Percentiles rank a stretch among this genome's conserved stretches.
Conservation (phyloP, 78 protist genomes). For the Guillardia theta region DNA sequence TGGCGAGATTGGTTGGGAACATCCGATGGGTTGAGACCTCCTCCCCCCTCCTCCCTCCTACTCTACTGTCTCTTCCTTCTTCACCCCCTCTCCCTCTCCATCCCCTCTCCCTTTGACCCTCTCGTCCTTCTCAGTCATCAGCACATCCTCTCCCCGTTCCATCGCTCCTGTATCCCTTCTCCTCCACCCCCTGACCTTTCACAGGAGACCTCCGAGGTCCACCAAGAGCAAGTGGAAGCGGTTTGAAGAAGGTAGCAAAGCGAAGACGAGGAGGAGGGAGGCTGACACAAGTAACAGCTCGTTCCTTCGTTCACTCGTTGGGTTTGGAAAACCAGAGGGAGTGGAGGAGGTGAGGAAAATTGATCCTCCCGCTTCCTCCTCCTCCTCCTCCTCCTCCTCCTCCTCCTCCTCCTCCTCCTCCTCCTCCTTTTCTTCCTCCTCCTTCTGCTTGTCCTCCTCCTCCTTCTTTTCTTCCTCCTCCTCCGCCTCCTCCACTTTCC, state of each 20-base stretch:
- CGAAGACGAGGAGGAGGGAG: too few species aligned
- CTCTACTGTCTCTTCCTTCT: background rate
- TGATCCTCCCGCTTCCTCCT: background rate
- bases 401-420: background rate
- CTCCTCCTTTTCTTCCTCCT: background rate
- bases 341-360: too few species aligned
- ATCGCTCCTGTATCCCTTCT: too few species aligned
- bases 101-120: background rate
- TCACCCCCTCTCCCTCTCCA: background rate
- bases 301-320: too few species aligned
- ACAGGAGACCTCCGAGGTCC: background rate
- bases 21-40: background rate
- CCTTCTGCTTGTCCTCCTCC: background rate
- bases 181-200: too few species aligned
- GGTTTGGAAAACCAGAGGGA: too few species aligned
- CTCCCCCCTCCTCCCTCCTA: background rate
- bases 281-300: too few species aligned
- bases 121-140: too few species aligned
- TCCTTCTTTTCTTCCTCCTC: background rate
- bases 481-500: background rate
- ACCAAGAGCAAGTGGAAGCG: background rate
- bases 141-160: too few species aligned
- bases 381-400: slow-evolving; percentile 7
- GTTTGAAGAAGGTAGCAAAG: background rate
- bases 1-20: background rate